A percentile compares a stretch with the other conserved stretches of the same genome.
phyloP scores from a whole-genome alignment of 768 basidiomycete genomes.

The Hericium alpestre region DNA sequence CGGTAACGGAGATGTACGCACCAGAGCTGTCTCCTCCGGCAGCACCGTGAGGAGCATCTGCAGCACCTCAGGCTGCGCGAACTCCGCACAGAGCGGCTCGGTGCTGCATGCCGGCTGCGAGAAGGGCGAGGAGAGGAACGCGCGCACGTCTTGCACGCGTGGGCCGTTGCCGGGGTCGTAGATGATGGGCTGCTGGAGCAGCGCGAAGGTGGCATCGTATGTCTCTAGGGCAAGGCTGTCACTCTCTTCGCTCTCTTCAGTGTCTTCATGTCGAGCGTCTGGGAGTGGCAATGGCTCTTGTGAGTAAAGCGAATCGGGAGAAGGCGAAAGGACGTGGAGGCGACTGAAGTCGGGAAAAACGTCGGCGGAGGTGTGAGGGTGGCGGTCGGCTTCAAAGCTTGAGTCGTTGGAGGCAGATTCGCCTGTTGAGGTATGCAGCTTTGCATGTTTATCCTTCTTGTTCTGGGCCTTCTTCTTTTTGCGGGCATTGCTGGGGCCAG shows the following conservation, averaged over 20 bases:
- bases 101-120: slow-evolving; percentile 53
- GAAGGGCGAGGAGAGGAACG: slow-evolving; percentile 59
- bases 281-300: not conserved
- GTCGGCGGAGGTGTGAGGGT: not conserved
- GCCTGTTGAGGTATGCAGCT: not conserved
- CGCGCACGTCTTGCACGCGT: slow-evolving; percentile 55
- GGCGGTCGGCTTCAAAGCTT: not conserved
- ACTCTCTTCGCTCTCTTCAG: not conserved
- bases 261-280: not conserved
- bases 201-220: slow-evolving; percentile 10
- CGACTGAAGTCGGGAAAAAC: not conserved
- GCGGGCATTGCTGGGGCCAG: not conserved
- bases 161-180: slow-evolving; percentile 74
- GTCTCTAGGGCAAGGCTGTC: not conserved
- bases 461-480: not conserved
- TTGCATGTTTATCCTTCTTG: not conserved
- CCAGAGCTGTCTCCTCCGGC: slow-evolving; percentile 63
- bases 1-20: slow-evolving; percentile 23
- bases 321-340: not conserved
- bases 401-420: not conserved
- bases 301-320: not conserved
- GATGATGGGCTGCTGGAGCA: slow-evolving; percentile 42
- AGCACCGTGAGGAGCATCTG: slow-evolving; percentile 63
- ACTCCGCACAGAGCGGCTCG: slow-evolving; percentile 65
- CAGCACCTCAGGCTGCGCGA: slow-evolving; percentile 63